Conservation (phyloP, 352 stramenopile genomes). For the Pythium aquatile region DNA sequence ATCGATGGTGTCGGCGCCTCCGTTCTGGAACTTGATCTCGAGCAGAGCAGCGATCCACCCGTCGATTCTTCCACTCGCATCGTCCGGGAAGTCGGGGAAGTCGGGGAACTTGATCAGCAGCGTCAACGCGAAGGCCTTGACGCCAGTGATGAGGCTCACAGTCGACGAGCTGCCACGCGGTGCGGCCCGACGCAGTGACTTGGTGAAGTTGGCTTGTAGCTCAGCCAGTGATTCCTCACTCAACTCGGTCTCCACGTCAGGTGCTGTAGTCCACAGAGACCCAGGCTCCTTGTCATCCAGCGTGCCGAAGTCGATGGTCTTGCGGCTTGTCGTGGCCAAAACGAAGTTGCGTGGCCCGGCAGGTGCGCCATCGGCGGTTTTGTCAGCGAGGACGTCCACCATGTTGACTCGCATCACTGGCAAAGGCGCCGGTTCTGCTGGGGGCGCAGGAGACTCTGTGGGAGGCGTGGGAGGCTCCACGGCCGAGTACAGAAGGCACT, state of each 20-base stretch:
- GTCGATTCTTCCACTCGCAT: not conserved
- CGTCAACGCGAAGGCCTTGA: not conserved
- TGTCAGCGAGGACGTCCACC: not conserved
- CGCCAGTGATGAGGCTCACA: not conserved
- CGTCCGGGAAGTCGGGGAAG: not conserved
- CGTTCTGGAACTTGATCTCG: not conserved
- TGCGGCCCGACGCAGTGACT: not conserved
- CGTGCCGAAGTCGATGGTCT: not conserved
- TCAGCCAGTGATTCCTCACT: not conserved
- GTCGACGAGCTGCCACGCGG: not conserved
- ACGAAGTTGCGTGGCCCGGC: not conserved
- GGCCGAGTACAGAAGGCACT: not conserved
- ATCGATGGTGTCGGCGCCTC: not conserved
- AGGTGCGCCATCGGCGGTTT: not conserved
- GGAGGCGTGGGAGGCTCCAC: not conserved
- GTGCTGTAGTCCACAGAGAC: not conserved
- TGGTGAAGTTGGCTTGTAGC: not conserved
- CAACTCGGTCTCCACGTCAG: not conserved
- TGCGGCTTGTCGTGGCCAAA: not conserved
- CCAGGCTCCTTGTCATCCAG: not conserved
- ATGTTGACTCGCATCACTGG: not conserved
- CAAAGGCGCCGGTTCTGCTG: not conserved
- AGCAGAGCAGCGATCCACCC: not conserved
- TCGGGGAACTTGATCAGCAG: not conserved
- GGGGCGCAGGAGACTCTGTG: not conserved